These are phyloP conservation scores for Aspergillus nomiae DNA, from an alignment of 2,329 filamentous ascomycete species.

Conservation along the genomic window DNA sequence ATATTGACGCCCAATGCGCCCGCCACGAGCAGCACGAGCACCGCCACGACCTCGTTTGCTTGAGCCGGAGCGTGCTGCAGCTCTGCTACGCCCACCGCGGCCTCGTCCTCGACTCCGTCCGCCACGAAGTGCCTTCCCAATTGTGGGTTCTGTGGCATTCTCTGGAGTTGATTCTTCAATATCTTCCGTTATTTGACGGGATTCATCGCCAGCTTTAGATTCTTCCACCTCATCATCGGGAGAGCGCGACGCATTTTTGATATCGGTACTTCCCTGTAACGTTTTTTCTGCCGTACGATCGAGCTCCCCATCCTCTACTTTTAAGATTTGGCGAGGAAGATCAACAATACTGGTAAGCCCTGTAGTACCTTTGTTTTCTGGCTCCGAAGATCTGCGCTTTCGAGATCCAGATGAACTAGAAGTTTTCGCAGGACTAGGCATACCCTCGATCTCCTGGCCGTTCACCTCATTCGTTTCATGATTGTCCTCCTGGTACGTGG, in stretches of 20 bases:
- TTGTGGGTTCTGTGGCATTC: conserved; percentile 20
- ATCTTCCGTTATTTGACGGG: conserved; percentile 28
- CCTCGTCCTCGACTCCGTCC: conserved; percentile 37
- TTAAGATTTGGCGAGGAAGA: conserved; percentile 31
- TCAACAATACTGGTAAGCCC: conserved; percentile 18
- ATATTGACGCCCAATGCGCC: conserved; percentile 24
- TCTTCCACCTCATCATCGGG: conserved; percentile 18
- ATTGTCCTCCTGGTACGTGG: conserved; percentile 8
- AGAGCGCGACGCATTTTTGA: conserved; percentile 22
- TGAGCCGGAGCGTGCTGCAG: conserved; percentile 23
- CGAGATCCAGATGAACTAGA: conserved; percentile 20
- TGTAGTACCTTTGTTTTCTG: conserved; percentile 19
- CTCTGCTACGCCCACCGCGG: conserved; percentile 36
- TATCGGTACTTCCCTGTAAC: conserved; percentile 25
- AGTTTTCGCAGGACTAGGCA: conserved; percentile 13
- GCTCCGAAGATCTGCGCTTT: conserved; percentile 31
- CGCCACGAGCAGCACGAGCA: conserved; percentile 28
- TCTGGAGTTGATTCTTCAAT: conserved; percentile 22
- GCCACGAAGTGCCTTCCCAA: conserved; percentile 28
- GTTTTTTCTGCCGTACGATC: conserved; percentile 23
- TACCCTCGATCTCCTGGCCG: conserved; percentile 6
- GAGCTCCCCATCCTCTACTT: conserved; percentile 32
- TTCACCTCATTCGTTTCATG: conserved; percentile 4
- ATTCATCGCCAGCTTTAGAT: conserved; percentile 17
- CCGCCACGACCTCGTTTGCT: conserved; percentile 32